These are phyloP conservation scores for Arabidopsis lyrata DNA, from an alignment of 441 rosid genomes.

Conservation along the genomic window DNA sequence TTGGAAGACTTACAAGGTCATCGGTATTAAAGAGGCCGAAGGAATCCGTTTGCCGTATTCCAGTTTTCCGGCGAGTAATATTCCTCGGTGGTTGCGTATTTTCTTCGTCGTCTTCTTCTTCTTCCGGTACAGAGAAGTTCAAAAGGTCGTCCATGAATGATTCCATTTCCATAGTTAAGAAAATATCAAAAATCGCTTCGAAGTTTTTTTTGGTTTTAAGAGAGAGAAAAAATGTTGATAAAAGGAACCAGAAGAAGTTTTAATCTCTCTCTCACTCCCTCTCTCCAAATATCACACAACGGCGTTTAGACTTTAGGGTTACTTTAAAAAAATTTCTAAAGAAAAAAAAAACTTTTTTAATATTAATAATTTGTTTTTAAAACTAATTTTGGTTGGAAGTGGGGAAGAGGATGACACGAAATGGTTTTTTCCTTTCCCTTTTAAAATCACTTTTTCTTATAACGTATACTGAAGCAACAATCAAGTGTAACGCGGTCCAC, in stretches of 20 bases:
- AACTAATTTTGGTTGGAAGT: conserved; percentile 45
- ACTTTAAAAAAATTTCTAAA: not conserved
- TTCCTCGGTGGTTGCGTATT: conserved; percentile 37
- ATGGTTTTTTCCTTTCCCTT: conserved; percentile 25
- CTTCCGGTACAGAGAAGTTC: conserved; percentile 63
- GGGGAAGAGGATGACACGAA: conserved; percentile 44
- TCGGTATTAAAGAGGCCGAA: conserved; percentile 32
- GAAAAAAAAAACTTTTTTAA: not conserved
- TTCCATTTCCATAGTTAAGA: conserved; percentile 51
- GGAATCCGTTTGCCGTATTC: conserved; percentile 40
- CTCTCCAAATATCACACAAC: conserved; percentile 37
- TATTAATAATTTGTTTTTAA: not conserved
- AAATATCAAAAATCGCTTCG: conserved; percentile 1
- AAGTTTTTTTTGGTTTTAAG: conserved; percentile 23
- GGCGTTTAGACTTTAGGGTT: conserved; percentile 34
- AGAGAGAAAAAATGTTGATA: conserved; percentile 42
- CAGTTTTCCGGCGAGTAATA: conserved; percentile 40
- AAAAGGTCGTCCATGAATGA: conserved; percentile 68
- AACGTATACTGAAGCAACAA: conserved; percentile 28
- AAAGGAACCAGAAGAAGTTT: conserved; percentile 31
- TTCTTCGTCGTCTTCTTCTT: conserved; percentile 55
- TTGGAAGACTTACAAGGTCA: conserved; percentile 41
- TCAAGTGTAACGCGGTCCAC: conserved; percentile 21
- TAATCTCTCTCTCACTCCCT: conserved; percentile 19
- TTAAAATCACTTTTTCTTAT: conserved; percentile 35